Conservation (phyloP, 2,329 filamentous ascomycete genomes). For the Colletotrichum somersetense region DNA sequence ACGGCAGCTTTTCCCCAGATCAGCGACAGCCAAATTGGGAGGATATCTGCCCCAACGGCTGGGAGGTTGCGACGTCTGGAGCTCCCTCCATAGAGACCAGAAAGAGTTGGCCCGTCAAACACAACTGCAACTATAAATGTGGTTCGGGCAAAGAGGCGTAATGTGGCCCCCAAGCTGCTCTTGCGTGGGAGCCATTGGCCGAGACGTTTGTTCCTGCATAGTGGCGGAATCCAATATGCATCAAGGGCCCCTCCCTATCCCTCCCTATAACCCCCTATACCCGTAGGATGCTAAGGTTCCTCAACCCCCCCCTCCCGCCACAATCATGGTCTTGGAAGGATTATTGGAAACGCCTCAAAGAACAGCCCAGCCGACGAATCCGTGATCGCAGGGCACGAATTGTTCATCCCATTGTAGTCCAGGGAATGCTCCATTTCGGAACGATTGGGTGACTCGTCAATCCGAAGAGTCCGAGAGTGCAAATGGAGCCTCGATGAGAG, state of each 20-base stretch:
- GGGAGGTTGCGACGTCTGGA: conserved; percentile 3
- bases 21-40: conserved; percentile 1
- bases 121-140: neutral
- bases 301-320: neutral
- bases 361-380: neutral
- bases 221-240: conserved; percentile 34
- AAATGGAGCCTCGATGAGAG: neutral
- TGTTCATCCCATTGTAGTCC: conserved; percentile 6
- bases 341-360: neutral
- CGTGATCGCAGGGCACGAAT: neutral
- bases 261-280: conserved; percentile 18
- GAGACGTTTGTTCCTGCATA: conserved; percentile 36
- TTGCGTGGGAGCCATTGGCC: conserved; percentile 23
- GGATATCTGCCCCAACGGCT: conserved; percentile 8
- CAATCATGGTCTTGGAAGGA: neutral
- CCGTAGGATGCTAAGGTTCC: conserved; percentile 22
- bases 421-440: neutral
- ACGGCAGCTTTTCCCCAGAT: neutral
- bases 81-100: neutral
- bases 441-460: neutral
- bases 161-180: conserved; percentile 16
- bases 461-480: conserved; percentile 3
- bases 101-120: neutral
- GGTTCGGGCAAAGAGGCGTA: neutral
- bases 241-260: conserved; percentile 3